Evolutionary conservation across 2,329 filamentous ascomycete genomes (phyloP).

Genomic region (Exophiala sideris): DNA sequence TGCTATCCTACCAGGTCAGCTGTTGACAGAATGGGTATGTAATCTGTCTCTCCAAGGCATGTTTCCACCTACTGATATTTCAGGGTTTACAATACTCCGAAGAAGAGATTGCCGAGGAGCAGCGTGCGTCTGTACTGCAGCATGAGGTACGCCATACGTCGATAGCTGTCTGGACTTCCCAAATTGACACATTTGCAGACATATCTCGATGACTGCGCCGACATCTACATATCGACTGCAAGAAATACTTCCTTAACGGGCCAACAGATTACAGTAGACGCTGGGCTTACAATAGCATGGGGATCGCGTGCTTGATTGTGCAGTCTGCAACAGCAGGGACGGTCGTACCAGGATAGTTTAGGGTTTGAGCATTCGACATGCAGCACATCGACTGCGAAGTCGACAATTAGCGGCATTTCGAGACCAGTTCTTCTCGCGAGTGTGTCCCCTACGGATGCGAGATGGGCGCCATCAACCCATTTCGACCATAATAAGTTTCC

Average conservation of each 20-base stretch:
- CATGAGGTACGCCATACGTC: slow-evolving; percentile 40
- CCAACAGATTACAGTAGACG: slow-evolving; percentile 24
- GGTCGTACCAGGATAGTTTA: too few species aligned
- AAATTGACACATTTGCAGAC: slow-evolving; percentile 30
- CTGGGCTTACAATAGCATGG: background rate
- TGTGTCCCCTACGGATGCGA: too few species aligned
- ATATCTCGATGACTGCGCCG: slow-evolving; percentile 41
- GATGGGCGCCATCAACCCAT: too few species aligned
- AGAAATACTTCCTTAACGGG: slow-evolving; percentile 47
- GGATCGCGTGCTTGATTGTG: background rate
- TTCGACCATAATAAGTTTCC: too few species aligned
- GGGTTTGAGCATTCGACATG: too few species aligned
- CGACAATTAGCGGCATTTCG: too few species aligned
- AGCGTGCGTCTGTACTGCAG: slow-evolving; percentile 57
- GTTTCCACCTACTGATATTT: background rate
- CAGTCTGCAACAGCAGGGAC: too few species aligned
- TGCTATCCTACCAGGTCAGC: slow-evolving; percentile 60
- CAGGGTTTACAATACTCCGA: slow-evolving; percentile 55
- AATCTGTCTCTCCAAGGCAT: background rate
- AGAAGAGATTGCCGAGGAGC: slow-evolving; percentile 54
- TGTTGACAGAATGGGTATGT: slow-evolving; percentile 62
- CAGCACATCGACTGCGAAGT: too few species aligned
- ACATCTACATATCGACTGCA: slow-evolving; percentile 38
- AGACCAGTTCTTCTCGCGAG: too few species aligned
- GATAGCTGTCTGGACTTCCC: slow-evolving; percentile 7